phyloP scores from a whole-genome alignment of 495 filamentous ascomycete species.

The Cryomyces minteri region DNA sequence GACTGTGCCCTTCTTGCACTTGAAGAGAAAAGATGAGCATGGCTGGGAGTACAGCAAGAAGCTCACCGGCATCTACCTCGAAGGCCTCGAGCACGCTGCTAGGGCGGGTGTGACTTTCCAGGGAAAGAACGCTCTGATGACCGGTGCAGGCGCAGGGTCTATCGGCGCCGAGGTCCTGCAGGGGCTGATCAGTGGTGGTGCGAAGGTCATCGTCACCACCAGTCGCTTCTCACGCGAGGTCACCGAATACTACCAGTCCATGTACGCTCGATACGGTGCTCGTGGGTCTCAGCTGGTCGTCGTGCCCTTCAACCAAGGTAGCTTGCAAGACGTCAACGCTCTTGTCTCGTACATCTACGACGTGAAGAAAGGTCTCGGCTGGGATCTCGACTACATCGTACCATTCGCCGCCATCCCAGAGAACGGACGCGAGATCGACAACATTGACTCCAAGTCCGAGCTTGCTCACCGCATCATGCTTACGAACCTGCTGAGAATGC shows the following conservation, averaged over 20 bases:
- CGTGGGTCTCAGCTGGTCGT: constrained; percentile 93
- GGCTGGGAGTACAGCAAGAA: constrained; percentile 99
- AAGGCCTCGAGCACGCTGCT: constrained; percentile 78
- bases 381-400: constrained; percentile 93
- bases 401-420: constrained; percentile 96
- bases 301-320: constrained; percentile 97
- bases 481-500: constrained; percentile 82
- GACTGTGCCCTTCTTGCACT: constrained; percentile 92
- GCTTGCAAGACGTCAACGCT: constrained; percentile 89
- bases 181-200: constrained; percentile 88
- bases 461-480: constrained; percentile 98
- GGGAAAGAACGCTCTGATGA: constrained; percentile 95
- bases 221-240: constrained; percentile 92
- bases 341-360: constrained; percentile 93
- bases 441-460: constrained; percentile 94
- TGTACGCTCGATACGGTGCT: constrained; percentile 87
- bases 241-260: constrained; percentile 97
- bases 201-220: constrained; percentile 89
- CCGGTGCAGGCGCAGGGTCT: constrained; percentile 90
- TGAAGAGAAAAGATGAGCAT: constrained; percentile 84
- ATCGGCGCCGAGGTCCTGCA: constrained; percentile 98
- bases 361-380: constrained; percentile 86
- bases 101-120: constrained; percentile 75
- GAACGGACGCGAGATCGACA: constrained; percentile 94
- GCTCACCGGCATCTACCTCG: constrained; percentile 78